Evolutionary conservation across 2,329 filamentous ascomycete species (phyloP).

Genomic region (Parafenestella ontariensis): DNA sequence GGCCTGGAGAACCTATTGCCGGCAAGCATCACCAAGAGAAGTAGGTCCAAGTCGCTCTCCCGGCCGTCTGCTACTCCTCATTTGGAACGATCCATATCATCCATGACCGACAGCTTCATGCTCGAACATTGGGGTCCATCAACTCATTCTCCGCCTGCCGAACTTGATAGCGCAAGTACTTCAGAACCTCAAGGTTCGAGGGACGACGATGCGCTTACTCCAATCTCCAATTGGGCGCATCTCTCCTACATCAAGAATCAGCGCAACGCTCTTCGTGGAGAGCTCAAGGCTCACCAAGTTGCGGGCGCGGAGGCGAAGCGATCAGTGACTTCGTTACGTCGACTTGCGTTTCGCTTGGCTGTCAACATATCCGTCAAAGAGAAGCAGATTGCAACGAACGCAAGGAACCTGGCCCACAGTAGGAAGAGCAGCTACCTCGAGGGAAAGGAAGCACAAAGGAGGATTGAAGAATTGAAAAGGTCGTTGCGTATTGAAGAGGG

Average conservation of each 20-base stretch:
- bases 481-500: slow-evolving; percentile 42
- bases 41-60: slow-evolving; percentile 24
- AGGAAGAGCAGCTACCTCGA: slow-evolving; percentile 43
- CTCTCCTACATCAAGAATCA: slow-evolving; percentile 46
- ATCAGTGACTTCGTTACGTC: slow-evolving; percentile 43
- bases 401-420: slow-evolving; percentile 40
- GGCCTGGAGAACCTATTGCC: slow-evolving; percentile 42
- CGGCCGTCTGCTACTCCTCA: slow-evolving; percentile 32
- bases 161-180: slow-evolving; percentile 16
- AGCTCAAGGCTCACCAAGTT: slow-evolving; percentile 43
- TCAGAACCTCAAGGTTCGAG: slow-evolving; percentile 18
- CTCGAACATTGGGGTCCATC: slow-evolving; percentile 34
- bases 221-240: slow-evolving; percentile 48
- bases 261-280: slow-evolving; percentile 39
- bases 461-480: slow-evolving; percentile 41
- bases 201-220: slow-evolving; percentile 31
- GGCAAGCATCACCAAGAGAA: slow-evolving; percentile 30
- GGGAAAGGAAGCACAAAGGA: slow-evolving; percentile 40
- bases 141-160: slow-evolving; percentile 15
- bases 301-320: slow-evolving; percentile 45
- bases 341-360: slow-evolving; percentile 48
- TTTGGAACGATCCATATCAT: slow-evolving; percentile 40
- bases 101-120: slow-evolving; percentile 47
- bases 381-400: slow-evolving; percentile 44
- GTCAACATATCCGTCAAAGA: slow-evolving; percentile 51